Base-by-base conservation (phyloP, 345 rosid genomes). In the Salix suchowensis region DNA sequence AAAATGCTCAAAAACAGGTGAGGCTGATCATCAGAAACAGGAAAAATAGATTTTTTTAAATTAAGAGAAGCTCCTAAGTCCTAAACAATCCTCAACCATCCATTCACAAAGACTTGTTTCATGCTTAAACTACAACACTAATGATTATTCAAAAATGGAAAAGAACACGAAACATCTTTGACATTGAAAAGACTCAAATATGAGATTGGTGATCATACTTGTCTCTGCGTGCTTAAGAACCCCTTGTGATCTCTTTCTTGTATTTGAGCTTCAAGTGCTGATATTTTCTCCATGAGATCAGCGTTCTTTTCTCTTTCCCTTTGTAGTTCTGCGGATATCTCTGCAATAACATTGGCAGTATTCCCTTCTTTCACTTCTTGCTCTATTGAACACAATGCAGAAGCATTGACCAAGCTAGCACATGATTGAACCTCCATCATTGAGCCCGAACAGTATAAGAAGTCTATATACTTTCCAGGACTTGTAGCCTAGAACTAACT, bases 281-380 rank as follows among this genome's bases (percentile, higher is more conserved):
- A 84, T 82, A 89, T 86, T 77, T 87, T 87, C 82, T 87, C 80
- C 87, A 80, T 55, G 30, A 89, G 89, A 76, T 79, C 80, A 2
- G 85, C 84, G 80, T 89, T 89, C 77, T 81, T 89, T 39, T 76
- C 82, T 61, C 81, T 87, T 78, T 89, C 90, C 42, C 78, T 80
- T 60, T 81, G 80, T 46, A 89, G 81, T 78, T 89, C 88, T 12
- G 85, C 84, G 44, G 85, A 84, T 55, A 88, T 81, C 81, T 83
- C 80, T 24, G 89, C 85, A 65, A 83, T 44, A 37, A 55, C 44
- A 71, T 71, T 79, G 6, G 66, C 82, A 70, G 52, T 42, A 23
- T 40, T 74, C 42, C 83, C 88, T 75, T 67, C 82, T 65, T 78
- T 83, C 77, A 71, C 76, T 66, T 75, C 85, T 73, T 85, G 67